phyloP scores from a whole-genome alignment of 495 filamentous ascomycete genomes.

The Hyaloscypha finlandica region DNA sequence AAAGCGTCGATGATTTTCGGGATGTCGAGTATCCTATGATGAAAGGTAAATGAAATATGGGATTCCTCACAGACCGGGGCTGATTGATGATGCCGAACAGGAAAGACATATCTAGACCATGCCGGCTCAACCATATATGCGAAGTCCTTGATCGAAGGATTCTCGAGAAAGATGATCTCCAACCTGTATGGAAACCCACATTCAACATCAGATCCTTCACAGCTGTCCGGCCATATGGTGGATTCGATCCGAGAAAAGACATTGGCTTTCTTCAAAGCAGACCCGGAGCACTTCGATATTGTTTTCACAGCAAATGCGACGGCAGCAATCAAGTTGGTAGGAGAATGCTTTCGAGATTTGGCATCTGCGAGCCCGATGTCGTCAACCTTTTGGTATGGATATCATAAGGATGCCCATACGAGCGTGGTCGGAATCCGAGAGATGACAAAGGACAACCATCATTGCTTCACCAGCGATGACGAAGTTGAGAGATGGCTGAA shows the following conservation, averaged over 20 bases:
- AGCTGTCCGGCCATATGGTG: constrained; percentile 59
- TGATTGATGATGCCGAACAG: constrained; percentile 33
- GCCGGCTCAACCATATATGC: constrained; percentile 74
- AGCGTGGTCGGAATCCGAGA: constrained; percentile 72
- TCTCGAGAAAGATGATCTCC: constrained; percentile 55
- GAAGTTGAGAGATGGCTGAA: constrained; percentile 68
- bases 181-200: constrained; percentile 77
- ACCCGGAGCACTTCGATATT: constrained; percentile 65
- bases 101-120: constrained; percentile 68
- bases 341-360: constrained; percentile 62
- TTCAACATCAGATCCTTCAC: constrained; percentile 66
- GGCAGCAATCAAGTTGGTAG: constrained; percentile 69
- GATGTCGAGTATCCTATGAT: constrained; percentile 47
- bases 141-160: constrained; percentile 59
- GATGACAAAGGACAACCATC: constrained; percentile 51
- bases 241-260: constrained; percentile 58
- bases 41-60: constrained; percentile 31
- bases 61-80: neutral
- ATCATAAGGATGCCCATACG: constrained; percentile 74
- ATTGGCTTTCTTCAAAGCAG: constrained; percentile 63
- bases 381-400: constrained; percentile 67
- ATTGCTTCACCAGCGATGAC: constrained; percentile 65
- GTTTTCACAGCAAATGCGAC: constrained; percentile 72
- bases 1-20: constrained; percentile 37
- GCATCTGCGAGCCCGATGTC: constrained; percentile 39